Percentiles rank a stretch among this genome's conserved stretches.
These are phyloP conservation scores for Hortaea sp. DNA, from an alignment of 2,329 filamentous ascomycete species.

Conservation along the genomic window DNA sequence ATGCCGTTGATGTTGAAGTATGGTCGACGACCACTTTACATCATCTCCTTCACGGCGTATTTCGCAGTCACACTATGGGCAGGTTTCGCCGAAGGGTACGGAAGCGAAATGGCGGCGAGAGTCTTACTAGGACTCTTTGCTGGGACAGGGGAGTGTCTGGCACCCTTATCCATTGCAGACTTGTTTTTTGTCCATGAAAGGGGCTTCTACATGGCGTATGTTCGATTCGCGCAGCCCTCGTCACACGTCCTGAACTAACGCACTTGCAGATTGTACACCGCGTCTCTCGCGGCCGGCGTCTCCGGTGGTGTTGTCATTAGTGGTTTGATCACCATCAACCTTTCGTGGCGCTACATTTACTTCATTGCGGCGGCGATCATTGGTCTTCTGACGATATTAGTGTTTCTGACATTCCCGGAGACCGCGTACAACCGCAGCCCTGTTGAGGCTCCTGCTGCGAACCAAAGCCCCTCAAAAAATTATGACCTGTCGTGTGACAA, in stretches of 20 bases:
- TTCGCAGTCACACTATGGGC: slow-evolving; percentile 35
- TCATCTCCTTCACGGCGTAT: slow-evolving; percentile 32
- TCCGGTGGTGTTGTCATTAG: slow-evolving; percentile 22
- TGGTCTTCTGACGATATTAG: slow-evolving; percentile 37
- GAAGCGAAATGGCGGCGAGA: slow-evolving; percentile 38
- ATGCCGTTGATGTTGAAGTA: slow-evolving; percentile 45
- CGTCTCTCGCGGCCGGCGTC: slow-evolving; percentile 18
- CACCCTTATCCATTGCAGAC: slow-evolving; percentile 25
- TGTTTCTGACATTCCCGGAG: slow-evolving; percentile 47
- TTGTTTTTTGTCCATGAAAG: slow-evolving; percentile 22
- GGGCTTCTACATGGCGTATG: slow-evolving; percentile 27
- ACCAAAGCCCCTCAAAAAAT: not conserved
- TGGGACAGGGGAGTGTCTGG: slow-evolving; percentile 39
- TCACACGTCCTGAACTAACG: too few relatives aligned
- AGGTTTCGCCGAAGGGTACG: slow-evolving; percentile 33
- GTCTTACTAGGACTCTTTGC: slow-evolving; percentile 39
- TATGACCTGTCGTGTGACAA: too few relatives aligned
- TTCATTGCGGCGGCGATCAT: slow-evolving; percentile 42
- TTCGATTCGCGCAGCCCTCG: too few relatives aligned
- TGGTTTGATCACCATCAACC: slow-evolving; percentile 39
- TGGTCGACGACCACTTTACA: slow-evolving; percentile 40
- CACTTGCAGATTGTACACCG: slow-evolving; percentile 18
- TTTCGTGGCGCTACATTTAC: slow-evolving; percentile 44
- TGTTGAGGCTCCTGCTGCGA: not conserved
- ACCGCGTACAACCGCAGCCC: slow-evolving; percentile 35